phyloP scores from a whole-genome alignment of 352 stramenopile species.

The Albugo candida region DNA sequence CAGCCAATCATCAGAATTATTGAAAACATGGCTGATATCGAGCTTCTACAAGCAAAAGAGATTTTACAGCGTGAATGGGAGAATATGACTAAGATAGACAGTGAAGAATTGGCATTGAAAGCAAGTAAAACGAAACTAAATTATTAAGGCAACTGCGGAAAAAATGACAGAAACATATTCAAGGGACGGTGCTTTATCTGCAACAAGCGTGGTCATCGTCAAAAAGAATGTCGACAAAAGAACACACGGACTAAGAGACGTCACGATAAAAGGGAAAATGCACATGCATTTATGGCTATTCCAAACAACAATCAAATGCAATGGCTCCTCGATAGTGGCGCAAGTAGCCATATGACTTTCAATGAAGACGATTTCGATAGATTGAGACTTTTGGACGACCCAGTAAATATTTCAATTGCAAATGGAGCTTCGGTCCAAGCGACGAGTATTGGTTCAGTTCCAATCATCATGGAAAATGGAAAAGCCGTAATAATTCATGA shows the following conservation, averaged over 20 bases:
- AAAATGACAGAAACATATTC: too few relatives aligned
- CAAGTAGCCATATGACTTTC: constrained; percentile 10
- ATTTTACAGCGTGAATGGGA: constrained; percentile 7
- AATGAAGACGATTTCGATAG: constrained; percentile 3
- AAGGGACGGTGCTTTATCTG: neutral
- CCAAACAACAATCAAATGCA: too few relatives aligned
- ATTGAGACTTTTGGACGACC: neutral
- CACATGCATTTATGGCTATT: neutral
- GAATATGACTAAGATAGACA: neutral
- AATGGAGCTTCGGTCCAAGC: constrained; percentile 5
- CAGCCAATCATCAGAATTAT: constrained; percentile 10
- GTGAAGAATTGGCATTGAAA: neutral
- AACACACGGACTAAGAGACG: neutral
- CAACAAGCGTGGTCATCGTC: too few relatives aligned
- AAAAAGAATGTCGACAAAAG: neutral
- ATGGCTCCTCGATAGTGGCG: constrained; percentile 11
- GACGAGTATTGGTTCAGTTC: constrained; percentile 3
- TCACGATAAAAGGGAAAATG: neutral
- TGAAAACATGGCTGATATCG: constrained; percentile 1
- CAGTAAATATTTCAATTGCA: constrained; percentile 5
- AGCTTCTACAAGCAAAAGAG: constrained; percentile 7
- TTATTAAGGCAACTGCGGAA: too few relatives aligned
- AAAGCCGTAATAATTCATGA: constrained; percentile 6
- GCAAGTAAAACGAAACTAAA: neutral
- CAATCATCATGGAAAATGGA: constrained; percentile 1